Evolutionary conservation across 2,329 filamentous ascomycete genomes (phyloP), one percentile per base, ranked within the genome.

Genomic region (Fusarium sp.): DNA sequence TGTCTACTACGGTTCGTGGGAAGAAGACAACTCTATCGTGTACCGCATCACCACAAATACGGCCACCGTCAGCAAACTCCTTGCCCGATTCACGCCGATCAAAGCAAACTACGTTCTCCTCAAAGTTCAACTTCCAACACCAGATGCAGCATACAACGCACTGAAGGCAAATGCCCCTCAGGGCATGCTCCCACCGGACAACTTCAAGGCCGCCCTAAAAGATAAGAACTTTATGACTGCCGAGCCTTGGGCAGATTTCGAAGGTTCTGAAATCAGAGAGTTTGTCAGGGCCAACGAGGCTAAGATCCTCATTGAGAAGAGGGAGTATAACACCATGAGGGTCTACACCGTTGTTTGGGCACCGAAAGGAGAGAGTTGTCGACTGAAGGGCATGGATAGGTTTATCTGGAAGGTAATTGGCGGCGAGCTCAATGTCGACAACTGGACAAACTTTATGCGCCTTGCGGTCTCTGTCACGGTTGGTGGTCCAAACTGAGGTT

Each of bases 61-160:
- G 4, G 20, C 26, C 0, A 31, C 45, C 0, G 2, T 48, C 1
- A n/a, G 2, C 26, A 48, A 48, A 3, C 3, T 48, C 4, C 1
- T 48, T 17, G 26, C 45, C 45, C 2, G 26, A 28, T 48, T 48
- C 20, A 48, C 26, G 14, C 26, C 26, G 0, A 4, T 31, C 45
- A 48, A 48, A 48, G 45, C 26, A 31, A 48, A 48, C 5, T 48
- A 48, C 17, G 26, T 48, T 6, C 45, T 48, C 4, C 45, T 48
- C 45, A 48, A 48, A 20, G 26, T 48, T 10, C 45, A 48, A 17
- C 45, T 48, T 17, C 20, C 45, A 1, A 15, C 26, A 10, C 26
- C 45, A 31, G 10, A 2, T 0, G 20, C 14, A 48, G 26, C 45
- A 3, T 48, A 48, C 26, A 31, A 48, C 1, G 1, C 3, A 17